Conservation (phyloP, 371 early-diverging fungal species). For the Mucor plumbeus region DNA sequence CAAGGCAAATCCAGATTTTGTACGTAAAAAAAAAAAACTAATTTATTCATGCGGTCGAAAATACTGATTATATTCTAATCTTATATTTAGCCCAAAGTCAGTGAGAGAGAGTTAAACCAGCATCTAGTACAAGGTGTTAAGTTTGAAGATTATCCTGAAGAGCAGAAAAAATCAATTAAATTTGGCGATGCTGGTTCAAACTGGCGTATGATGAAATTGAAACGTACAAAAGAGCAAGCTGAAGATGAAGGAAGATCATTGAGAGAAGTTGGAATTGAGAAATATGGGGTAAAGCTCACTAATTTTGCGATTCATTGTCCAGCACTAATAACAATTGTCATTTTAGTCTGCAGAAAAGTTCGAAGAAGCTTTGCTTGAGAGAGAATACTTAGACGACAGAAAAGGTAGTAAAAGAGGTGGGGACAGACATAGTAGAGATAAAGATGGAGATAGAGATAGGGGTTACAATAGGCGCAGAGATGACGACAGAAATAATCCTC, state of each 20-base stretch:
- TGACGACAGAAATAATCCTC: conserved; percentile 12
- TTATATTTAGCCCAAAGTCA: conserved; percentile 46
- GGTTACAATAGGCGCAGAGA: conserved; percentile 10
- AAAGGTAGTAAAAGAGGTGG: conserved; percentile 22
- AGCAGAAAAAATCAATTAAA: conserved; percentile 33
- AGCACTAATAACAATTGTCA: neutral
- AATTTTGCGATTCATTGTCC: neutral
- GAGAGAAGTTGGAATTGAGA: conserved; percentile 75
- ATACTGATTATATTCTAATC: neutral
- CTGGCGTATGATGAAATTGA: conserved; percentile 87
- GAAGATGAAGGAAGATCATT: conserved; percentile 68
- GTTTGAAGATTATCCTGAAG: conserved; percentile 54
- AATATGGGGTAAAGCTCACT: conserved; percentile 59
- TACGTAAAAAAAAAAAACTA: neutral
- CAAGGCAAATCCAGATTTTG: conserved; percentile 49
- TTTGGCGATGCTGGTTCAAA: conserved; percentile 79
- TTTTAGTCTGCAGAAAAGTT: conserved; percentile 66
- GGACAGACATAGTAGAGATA: conserved; percentile 4
- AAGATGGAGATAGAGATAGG: conserved; percentile 16
- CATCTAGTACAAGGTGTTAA: conserved; percentile 51
- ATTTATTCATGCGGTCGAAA: neutral
- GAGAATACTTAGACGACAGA: conserved; percentile 64
- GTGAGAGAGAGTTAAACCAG: conserved; percentile 59
- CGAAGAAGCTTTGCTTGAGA: conserved; percentile 71
- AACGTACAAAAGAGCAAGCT: conserved; percentile 72